Conservation (phyloP, 2,329 filamentous ascomycete genomes). For the Alternaria triticina region DNA sequence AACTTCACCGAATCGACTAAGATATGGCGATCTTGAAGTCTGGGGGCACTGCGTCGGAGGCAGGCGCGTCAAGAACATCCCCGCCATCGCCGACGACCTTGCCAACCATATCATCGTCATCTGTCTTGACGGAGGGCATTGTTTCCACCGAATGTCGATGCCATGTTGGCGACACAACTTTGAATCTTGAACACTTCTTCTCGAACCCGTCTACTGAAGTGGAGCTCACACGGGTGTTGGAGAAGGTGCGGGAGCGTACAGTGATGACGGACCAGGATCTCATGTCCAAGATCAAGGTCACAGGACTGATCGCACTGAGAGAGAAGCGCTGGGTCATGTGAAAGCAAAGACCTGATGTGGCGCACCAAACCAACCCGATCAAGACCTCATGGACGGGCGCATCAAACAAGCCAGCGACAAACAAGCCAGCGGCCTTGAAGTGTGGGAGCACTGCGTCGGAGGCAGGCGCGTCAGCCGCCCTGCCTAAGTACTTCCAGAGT, state of each 20-base stretch:
- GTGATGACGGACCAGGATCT: background rate
- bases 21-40: background rate
- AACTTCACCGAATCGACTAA: conserved; percentile 33
- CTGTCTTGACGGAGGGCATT: too few species aligned
- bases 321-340: background rate
- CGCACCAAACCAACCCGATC: too few species aligned
- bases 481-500: conserved; percentile 37
- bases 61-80: background rate
- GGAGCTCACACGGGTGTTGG: background rate
- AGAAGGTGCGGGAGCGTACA: background rate
- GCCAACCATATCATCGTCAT: background rate
- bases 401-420: too few species aligned
- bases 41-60: background rate
- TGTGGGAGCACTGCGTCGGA: background rate
- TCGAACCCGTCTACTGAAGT: background rate
- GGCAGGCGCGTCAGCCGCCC: too few species aligned
- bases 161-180: too few species aligned
- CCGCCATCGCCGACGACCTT: background rate
- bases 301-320: background rate
- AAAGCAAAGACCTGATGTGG: background rate
- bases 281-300: background rate
- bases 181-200: too few species aligned
- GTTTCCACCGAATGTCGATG: too few species aligned
- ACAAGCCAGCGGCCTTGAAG: too few species aligned
- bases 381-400: too few species aligned